Evolutionary conservation across 768 basidiomycete species (phyloP).

Genomic region (Suillus hirtellus): DNA sequence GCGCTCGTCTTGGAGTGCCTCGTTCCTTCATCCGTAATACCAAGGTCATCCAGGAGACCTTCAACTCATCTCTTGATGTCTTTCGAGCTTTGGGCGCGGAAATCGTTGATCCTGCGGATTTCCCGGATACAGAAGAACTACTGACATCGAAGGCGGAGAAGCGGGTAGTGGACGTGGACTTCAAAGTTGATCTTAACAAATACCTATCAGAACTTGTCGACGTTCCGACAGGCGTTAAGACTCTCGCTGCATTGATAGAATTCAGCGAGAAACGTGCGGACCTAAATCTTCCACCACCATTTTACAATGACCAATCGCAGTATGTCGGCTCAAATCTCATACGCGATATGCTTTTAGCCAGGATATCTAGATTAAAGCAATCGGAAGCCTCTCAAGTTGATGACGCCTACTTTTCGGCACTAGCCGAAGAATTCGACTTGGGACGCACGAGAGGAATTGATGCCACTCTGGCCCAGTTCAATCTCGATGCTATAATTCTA

Average conservation of each 20-base stretch:
- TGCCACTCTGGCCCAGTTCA: background rate
- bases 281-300: slow-evolving; percentile 39
- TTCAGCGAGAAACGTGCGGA: slow-evolving; percentile 52
- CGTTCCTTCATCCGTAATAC: slow-evolving; percentile 32
- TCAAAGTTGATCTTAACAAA: slow-evolving; percentile 48
- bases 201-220: slow-evolving; percentile 45
- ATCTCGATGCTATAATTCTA: background rate
- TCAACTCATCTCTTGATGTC: slow-evolving; percentile 39
- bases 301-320: slow-evolving; percentile 29
- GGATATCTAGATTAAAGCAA: background rate
- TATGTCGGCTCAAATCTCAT: background rate
- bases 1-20: slow-evolving; percentile 57
- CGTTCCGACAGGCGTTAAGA: slow-evolving; percentile 59
- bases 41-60: slow-evolving; percentile 32
- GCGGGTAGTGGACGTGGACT: slow-evolving; percentile 49
- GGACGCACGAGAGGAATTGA: background rate
- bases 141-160: slow-evolving; percentile 47
- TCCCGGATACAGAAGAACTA: slow-evolving; percentile 47
- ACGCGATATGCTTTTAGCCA: background rate
- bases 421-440: background rate
- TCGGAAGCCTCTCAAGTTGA: background rate
- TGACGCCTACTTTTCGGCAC: background rate
- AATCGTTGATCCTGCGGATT: slow-evolving; percentile 54
- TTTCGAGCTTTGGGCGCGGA: slow-evolving; percentile 44
- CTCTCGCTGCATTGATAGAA: slow-evolving; percentile 53